A percentile compares a stretch with the other conserved stretches of the same genome.
phyloP scores from a whole-genome alignment of 257 asterid genomes.

The Sherardia arvensis region DNA sequence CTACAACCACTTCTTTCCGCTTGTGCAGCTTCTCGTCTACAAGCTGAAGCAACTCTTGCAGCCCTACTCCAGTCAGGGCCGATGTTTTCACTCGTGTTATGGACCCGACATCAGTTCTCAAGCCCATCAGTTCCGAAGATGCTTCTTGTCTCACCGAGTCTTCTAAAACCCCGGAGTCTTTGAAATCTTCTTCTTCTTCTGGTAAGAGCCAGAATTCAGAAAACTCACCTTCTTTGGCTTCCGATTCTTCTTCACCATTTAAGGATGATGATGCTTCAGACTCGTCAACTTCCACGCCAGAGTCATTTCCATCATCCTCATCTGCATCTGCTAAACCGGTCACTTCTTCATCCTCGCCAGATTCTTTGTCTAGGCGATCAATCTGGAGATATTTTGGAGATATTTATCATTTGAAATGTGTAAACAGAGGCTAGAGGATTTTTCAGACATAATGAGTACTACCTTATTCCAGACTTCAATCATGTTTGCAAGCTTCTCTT shows the following conservation, averaged over 20 bases:
- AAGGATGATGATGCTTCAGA: slow-evolving; percentile 18
- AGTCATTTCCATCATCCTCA: slow-evolving; percentile 23
- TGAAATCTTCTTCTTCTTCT: slow-evolving; percentile 42
- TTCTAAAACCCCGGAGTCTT: slow-evolving; percentile 33
- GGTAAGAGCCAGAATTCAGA: slow-evolving; percentile 41
- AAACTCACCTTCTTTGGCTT: slow-evolving; percentile 23
- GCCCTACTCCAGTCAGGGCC: slow-evolving; percentile 72
- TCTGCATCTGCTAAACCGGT: slow-evolving; percentile 30
- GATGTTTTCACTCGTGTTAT: slow-evolving; percentile 52
- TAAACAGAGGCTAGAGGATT: not conserved
- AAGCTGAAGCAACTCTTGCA: slow-evolving; percentile 66
- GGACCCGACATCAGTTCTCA: slow-evolving; percentile 17
- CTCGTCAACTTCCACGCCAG: slow-evolving; percentile 17
- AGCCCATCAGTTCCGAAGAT: slow-evolving; percentile 11
- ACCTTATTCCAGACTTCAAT: slow-evolving; percentile 98
- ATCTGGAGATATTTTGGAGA: slow-evolving; percentile 30
- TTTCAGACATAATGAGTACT: not conserved
- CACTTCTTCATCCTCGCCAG: slow-evolving; percentile 27
- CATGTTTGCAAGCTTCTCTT: slow-evolving; percentile 80
- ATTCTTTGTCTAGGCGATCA: slow-evolving; percentile 54
- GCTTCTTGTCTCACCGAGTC: slow-evolving; percentile 12
- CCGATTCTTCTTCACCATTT: slow-evolving; percentile 21
- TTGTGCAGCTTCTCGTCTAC: slow-evolving; percentile 54
- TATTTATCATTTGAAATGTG: not conserved
- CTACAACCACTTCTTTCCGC: slow-evolving; percentile 19